Conservation (phyloP, 1,139 yeast genomes). For the Williopsis jadinii region DNA sequence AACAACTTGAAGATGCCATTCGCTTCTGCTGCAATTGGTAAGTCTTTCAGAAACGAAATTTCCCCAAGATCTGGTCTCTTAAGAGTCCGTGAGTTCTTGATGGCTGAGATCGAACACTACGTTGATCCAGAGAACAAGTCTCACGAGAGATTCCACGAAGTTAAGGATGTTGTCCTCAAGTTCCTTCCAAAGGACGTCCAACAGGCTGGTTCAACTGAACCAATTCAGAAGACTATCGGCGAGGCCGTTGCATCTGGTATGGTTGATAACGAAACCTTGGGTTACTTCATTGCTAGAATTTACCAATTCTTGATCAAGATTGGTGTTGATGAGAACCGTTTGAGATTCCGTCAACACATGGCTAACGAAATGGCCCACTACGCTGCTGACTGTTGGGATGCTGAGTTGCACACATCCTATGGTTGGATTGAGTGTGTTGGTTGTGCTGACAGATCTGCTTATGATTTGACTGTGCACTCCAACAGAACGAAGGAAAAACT, state of each 20-base stretch:
- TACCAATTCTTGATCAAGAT: conserved; percentile 76
- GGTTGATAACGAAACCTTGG: conserved; percentile 95
- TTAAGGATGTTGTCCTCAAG: conserved; percentile 62
- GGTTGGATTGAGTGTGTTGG: conserved; percentile 99
- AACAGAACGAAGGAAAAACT: conserved; percentile 93
- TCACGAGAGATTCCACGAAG: conserved; percentile 74
- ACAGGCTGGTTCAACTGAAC: conserved; percentile 72
- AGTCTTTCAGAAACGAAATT: conserved; percentile 97
- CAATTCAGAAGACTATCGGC: conserved; percentile 63
- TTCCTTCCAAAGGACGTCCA: conserved; percentile 86
- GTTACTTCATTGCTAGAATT: conserved; percentile 93
- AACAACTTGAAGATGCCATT: conserved; percentile 97
- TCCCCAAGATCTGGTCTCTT: conserved; percentile 96
- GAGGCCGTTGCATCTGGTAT: conserved; percentile 83
- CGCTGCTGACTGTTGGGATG: conserved; percentile 99
- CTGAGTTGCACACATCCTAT: conserved; percentile 89
- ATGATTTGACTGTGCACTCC: conserved; percentile 91
- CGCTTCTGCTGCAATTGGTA: conserved; percentile 98
- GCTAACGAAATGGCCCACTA: conserved; percentile 99
- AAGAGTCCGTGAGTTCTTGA: conserved; percentile 96
- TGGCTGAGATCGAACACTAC: conserved; percentile 99
- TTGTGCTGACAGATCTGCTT: conserved; percentile 98
- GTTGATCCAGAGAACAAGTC: conserved; percentile 87
- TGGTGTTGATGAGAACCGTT: conserved; percentile 78
- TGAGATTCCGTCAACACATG: conserved; percentile 99